Percentiles rank a stretch among this genome's conserved stretches.
These are phyloP conservation scores for Leucogyrophana mollusca DNA, from an alignment of 768 basidiomycete species.

Conservation along the genomic window DNA sequence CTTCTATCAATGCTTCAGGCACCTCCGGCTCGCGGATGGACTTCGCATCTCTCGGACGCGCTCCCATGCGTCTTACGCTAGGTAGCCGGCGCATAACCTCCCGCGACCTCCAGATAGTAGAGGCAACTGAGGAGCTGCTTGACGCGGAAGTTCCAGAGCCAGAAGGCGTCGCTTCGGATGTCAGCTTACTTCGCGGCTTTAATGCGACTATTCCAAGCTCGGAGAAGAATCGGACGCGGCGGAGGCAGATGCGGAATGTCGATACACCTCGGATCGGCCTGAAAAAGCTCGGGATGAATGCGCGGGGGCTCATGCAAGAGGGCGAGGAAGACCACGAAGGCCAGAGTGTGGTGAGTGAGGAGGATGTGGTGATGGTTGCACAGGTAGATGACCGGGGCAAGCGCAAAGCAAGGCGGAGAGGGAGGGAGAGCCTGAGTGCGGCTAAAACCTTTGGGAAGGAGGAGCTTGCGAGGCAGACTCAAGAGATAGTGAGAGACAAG, in stretches of 20 bases:
- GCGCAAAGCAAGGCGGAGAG: conserved; percentile 42
- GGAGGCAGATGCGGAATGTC: conserved; percentile 78
- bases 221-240: conserved; percentile 70
- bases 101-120: conserved; percentile 79
- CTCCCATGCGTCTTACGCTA: conserved; percentile 67
- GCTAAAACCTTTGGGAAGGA: conserved; percentile 76
- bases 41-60: conserved; percentile 79
- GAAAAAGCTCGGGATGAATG: conserved; percentile 75
- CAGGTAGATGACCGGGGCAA: conserved; percentile 30
- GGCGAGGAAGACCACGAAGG: conserved; percentile 42
- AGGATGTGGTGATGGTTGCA: conserved; percentile 68
- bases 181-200: conserved; percentile 87
- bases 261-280: conserved; percentile 75
- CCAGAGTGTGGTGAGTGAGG: conserved; percentile 70
- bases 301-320: conserved; percentile 63
- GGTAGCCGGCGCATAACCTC: conserved; percentile 71
- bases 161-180: conserved; percentile 64
- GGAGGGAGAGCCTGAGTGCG: conserved; percentile 66
- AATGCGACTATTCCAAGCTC: conserved; percentile 93
- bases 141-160: conserved; percentile 71
- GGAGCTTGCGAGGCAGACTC: conserved; percentile 78
- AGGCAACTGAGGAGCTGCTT: conserved; percentile 78
- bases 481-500: conserved; percentile 89
- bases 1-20: conserved; percentile 27
- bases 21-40: conserved; percentile 45